phyloP scores from a whole-genome alignment of 371 early-diverging fungal genomes.

The Lichtheimia ramosa region DNA sequence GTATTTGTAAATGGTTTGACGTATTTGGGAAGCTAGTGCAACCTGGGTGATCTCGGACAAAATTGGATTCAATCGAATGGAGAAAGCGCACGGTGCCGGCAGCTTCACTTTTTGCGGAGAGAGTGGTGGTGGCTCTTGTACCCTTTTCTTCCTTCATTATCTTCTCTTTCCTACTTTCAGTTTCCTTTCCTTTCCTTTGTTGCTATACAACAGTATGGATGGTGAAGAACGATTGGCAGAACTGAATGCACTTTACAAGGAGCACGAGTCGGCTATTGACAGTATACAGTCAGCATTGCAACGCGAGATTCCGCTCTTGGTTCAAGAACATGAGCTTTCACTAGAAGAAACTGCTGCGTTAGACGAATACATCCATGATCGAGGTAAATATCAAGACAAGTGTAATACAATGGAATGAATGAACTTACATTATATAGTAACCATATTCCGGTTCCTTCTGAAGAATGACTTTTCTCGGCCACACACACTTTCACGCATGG shows the following conservation, averaged over 20 bases:
- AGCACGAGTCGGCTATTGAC: constrained; percentile 27
- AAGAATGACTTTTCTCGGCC: constrained; percentile 37
- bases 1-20: no score
- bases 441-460: constrained; percentile 41
- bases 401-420: background rate
- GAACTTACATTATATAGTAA: constrained; percentile 19
- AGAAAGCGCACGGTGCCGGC: no score
- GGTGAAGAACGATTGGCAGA: constrained; percentile 17
- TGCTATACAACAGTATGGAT: constrained; percentile 16
- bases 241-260: constrained; percentile 22
- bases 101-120: no score
- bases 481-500: constrained; percentile 29
- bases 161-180: constrained; percentile 4
- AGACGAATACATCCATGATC: constrained; percentile 39
- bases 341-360: constrained; percentile 21
- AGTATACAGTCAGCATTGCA: constrained; percentile 34
- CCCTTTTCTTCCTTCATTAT: background rate
- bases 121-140: no score
- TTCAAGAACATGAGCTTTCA: constrained; percentile 34
- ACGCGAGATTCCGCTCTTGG: constrained; percentile 35
- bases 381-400: constrained; percentile 16
- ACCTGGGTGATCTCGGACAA: no score
- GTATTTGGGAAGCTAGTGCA: no score
- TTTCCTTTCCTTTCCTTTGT: constrained; percentile 4
- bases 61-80: no score